These are phyloP conservation scores for Alloascoidea hylecoeti DNA, from an alignment of 805 yeast species.

Conservation along the genomic window DNA sequence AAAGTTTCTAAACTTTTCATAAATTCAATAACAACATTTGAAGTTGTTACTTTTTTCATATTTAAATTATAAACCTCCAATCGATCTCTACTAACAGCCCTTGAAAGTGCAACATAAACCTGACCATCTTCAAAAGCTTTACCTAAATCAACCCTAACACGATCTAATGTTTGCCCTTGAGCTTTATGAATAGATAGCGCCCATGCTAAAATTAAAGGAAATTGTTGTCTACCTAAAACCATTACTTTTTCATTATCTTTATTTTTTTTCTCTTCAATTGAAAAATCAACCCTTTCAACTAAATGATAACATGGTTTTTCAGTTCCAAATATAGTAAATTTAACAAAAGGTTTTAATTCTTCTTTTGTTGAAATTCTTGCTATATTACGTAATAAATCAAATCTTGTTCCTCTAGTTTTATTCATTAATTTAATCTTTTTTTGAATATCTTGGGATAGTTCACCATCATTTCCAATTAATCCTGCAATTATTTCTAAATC, in stretches of 20 bases:
- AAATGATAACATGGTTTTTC: conserved; percentile 14
- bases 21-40: conserved; percentile 55
- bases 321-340: conserved; percentile 17
- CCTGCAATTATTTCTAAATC: neutral
- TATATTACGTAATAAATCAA: conserved; percentile 5
- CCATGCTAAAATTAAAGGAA: conserved; percentile 29
- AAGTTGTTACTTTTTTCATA: conserved; percentile 48
- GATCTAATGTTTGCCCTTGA: conserved; percentile 29
- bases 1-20: conserved; percentile 21
- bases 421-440: conserved; percentile 12
- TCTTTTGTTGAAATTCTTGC: conserved; percentile 10
- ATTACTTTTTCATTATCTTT: conserved; percentile 7
- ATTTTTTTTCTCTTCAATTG: conserved; percentile 14
- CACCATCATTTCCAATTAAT: neutral
- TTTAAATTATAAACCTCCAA: conserved; percentile 70
- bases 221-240: conserved; percentile 11
- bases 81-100: conserved; percentile 65
- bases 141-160: conserved; percentile 23
- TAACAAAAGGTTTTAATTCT: conserved; percentile 17
- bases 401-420: conserved; percentile 4
- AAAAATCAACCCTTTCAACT: conserved; percentile 24
- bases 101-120: conserved; percentile 29
- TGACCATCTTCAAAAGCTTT: conserved; percentile 29
- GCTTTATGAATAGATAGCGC: conserved; percentile 32
- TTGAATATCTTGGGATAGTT: conserved; percentile 4